Percentiles rank a stretch among this genome's conserved stretches.
These are phyloP conservation scores for Venturia aucupariae DNA, from an alignment of 2,329 filamentous ascomycete genomes.

Conservation along the genomic window DNA sequence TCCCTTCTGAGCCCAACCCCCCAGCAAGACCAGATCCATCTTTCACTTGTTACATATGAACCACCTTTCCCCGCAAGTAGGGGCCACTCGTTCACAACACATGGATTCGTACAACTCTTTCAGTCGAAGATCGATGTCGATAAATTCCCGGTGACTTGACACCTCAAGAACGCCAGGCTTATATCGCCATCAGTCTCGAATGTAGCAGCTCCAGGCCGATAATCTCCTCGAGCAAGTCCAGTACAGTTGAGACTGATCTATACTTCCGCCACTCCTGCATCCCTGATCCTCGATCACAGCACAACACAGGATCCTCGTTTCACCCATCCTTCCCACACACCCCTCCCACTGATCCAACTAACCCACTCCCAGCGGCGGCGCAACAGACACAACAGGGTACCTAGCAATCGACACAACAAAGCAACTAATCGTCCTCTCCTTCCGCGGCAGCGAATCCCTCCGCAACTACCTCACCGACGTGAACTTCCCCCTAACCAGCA, in stretches of 20 bases:
- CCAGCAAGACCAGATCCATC: neutral
- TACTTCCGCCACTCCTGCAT: neutral
- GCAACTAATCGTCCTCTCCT: constrained; percentile 48
- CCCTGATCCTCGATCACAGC: neutral
- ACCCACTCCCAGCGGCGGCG: constrained; percentile 17
- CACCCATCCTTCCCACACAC: neutral
- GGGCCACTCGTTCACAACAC: too few relatives aligned
- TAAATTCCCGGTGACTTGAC: too few relatives aligned
- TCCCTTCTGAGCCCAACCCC: neutral
- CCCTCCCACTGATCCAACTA: neutral
- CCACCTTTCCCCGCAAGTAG: too few relatives aligned
- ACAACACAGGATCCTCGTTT: neutral
- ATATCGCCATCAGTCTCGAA: neutral
- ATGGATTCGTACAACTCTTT: too few relatives aligned
- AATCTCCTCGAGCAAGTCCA: neutral
- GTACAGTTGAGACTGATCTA: neutral
- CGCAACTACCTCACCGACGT: constrained; percentile 55
- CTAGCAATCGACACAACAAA: constrained; percentile 38
- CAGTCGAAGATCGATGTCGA: too few relatives aligned
- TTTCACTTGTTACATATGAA: neutral
- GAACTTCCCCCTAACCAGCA: constrained; percentile 33
- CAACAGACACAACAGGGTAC: constrained; percentile 39
- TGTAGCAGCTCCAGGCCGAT: neutral
- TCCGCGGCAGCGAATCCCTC: constrained; percentile 50
- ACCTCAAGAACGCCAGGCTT: too few relatives aligned